Evolutionary conservation across 2,329 filamentous ascomycete genomes (phyloP), one percentile per base, ranked within the genome.

Genomic region (Hymenoscyphus albidus): DNA sequence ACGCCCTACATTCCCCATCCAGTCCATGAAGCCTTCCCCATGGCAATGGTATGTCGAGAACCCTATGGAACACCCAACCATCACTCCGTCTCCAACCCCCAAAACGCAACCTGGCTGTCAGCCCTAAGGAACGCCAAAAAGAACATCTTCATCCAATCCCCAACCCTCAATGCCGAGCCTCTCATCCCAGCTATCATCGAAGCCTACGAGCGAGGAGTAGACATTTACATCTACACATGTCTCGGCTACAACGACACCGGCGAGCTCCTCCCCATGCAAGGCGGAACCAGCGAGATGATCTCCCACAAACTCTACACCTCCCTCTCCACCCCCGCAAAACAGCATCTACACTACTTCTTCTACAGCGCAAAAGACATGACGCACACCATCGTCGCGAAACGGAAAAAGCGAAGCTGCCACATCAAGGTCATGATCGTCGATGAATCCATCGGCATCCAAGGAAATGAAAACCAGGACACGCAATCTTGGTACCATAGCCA

Each of bases 191-290:
- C 86, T 0, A 82, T 93, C 3, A 73, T 83, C 0, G 82, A 81
- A 2, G 90, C 91, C 0, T 82, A 88, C n/a, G 81, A 86, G 65
- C 80, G 90, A 1, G 90, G 90, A 0, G 76, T 93, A 0, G 79
- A 87, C 60, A 85, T 93, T 0, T 86, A 83, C 0, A 88, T 86
- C 73, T 93, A 91, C 68, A 81, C 92, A 1, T 92, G 89, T 68
- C 82, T 93, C 0, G 90, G 91, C 1, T 94, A 94, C 77, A 93
- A 93, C 67, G 91, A 93, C 69, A 79, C 85, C 80, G 91, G 90
- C 27, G 89, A 93, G 74, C 82, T 93, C 39, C 83, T 94, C 0
- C 90, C 91, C 0, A 84, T 85, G 65, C 89, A 93, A 74, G 89
- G 89, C 38, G 90, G 90, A 1, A 90, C 87, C 16, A 93, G 93